Evolutionary conservation across 257 asterid genomes (phyloP).

Genomic region (Gynochthodes officinalis): DNA sequence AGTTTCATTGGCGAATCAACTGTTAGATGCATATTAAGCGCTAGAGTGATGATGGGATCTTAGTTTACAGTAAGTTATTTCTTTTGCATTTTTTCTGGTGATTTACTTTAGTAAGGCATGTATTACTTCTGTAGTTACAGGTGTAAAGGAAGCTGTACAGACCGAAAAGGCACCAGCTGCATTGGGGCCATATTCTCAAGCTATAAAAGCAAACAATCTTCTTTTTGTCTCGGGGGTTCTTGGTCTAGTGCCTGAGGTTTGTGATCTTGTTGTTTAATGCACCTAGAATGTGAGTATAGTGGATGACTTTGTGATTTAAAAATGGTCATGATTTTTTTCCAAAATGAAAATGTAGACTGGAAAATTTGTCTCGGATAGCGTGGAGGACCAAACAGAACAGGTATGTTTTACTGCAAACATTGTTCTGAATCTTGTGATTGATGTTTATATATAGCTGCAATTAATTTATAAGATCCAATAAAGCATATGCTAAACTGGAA

Average conservation of each 20-base stretch:
- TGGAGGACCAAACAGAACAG: conserved; percentile 99
- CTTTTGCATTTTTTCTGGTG: neutral
- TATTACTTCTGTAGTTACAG: conserved; percentile 3
- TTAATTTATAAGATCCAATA: neutral
- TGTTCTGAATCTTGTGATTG: neutral
- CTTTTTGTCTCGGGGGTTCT: conserved; percentile 75
- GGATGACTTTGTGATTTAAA: neutral
- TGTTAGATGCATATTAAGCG: neutral
- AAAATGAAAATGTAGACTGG: conserved; percentile 62
- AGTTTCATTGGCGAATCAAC: neutral
- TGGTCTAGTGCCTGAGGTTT: conserved; percentile 75
- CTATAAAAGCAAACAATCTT: conserved; percentile 77
- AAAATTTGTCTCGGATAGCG: conserved; percentile 69
- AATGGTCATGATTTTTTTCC: conserved; percentile 5
- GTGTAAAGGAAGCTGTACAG: conserved; percentile 65
- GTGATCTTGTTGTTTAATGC: conserved; percentile 18
- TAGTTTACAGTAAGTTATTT: neutral
- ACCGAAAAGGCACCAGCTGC: conserved; percentile 97
- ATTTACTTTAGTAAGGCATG: neutral
- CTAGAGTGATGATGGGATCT: neutral
- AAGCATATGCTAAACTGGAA: neutral
- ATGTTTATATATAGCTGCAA: neutral
- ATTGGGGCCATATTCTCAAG: conserved; percentile 94
- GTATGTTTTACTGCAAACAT: conserved; percentile 26
- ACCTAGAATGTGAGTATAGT: neutral